A percentile compares a stretch with the other conserved stretches of the same genome.
phyloP scores from a whole-genome alignment of 2,329 filamentous ascomycete species.

The Alternaria gansuensis region DNA sequence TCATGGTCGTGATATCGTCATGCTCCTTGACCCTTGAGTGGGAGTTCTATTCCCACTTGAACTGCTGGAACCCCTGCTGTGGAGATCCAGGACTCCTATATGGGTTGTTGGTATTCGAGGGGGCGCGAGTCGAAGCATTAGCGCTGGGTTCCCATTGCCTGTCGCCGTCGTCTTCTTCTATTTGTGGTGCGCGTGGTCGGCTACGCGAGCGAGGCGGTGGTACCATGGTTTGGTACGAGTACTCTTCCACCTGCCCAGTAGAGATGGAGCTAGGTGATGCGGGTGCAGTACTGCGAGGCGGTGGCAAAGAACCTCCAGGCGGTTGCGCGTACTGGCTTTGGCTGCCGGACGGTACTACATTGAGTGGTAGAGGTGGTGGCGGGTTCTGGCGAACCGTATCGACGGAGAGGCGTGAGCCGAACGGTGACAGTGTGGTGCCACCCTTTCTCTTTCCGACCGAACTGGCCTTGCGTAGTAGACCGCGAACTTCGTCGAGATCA shows the following conservation, averaged over 20 bases:
- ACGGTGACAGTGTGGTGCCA: constrained; percentile 38
- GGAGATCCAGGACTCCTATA: constrained; percentile 19
- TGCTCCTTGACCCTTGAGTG: not conserved
- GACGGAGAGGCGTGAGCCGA: constrained; percentile 26
- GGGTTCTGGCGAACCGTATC: constrained; percentile 31
- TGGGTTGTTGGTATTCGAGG: constrained; percentile 27
- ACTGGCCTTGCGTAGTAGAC: constrained; percentile 56
- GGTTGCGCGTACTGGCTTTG: constrained; percentile 40
- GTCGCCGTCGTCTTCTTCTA: constrained; percentile 32
- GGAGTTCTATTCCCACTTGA: constrained; percentile 23
- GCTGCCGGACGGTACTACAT: constrained; percentile 33
- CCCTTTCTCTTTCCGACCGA: constrained; percentile 56
- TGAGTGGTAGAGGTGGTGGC: constrained; percentile 45
- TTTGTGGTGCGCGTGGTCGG: constrained; percentile 27
- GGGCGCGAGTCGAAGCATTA: not conserved
- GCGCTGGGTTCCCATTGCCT: constrained; percentile 24
- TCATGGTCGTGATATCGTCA: not conserved
- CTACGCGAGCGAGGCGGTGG: constrained; percentile 41
- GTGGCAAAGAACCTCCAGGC: constrained; percentile 24
- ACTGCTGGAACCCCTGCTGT: constrained; percentile 8
- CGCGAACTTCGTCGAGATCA: constrained; percentile 58
- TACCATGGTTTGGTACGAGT: constrained; percentile 45
- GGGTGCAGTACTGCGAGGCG: constrained; percentile 36
- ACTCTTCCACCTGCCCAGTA: constrained; percentile 46
- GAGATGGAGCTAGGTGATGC: constrained; percentile 46